Conservation (phyloP, 2,329 filamentous ascomycete species). For the Alternaria triticina region DNA sequence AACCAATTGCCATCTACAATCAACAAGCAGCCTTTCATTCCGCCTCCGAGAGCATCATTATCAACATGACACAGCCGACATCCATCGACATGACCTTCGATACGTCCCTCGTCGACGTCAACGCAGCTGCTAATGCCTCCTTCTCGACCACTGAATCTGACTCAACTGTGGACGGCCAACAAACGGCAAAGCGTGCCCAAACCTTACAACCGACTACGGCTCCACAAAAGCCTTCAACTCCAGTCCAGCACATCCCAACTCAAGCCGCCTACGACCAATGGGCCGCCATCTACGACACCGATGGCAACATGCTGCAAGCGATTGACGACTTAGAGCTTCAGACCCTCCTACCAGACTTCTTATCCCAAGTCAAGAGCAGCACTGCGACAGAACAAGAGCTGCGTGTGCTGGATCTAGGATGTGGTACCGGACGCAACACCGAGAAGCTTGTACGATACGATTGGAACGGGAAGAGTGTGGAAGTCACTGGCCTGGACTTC, state of each 20-base stretch:
- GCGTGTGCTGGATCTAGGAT: slow-evolving; percentile 67
- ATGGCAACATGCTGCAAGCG: slow-evolving; percentile 70
- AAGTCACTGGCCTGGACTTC: slow-evolving; percentile 63
- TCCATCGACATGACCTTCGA: slow-evolving; percentile 48
- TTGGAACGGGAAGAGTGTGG: slow-evolving; percentile 30
- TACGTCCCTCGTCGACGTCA: slow-evolving; percentile 46
- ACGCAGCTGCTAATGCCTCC: slow-evolving; percentile 28
- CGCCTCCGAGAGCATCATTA: background rate
- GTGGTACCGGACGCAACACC: slow-evolving; percentile 70
- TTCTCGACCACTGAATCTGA: slow-evolving; percentile 48
- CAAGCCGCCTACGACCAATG: slow-evolving; percentile 58
- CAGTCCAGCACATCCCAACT: slow-evolving; percentile 47
- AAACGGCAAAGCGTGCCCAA: slow-evolving; percentile 25
- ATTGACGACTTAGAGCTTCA: slow-evolving; percentile 66
- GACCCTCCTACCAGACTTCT: slow-evolving; percentile 57
- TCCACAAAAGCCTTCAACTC: slow-evolving; percentile 9
- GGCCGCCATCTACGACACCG: slow-evolving; percentile 66
- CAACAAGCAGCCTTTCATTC: background rate
- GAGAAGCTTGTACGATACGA: slow-evolving; percentile 54
- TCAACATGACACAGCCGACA: slow-evolving; percentile 45
- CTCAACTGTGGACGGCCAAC: slow-evolving; percentile 28
- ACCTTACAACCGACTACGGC: background rate
- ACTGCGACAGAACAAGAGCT: slow-evolving; percentile 16
- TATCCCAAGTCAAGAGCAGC: slow-evolving; percentile 40
- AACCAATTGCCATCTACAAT: background rate